phyloP scores from a whole-genome alignment of 1,284 basidiomycete species.

The Microstroma glucosiphilum region DNA sequence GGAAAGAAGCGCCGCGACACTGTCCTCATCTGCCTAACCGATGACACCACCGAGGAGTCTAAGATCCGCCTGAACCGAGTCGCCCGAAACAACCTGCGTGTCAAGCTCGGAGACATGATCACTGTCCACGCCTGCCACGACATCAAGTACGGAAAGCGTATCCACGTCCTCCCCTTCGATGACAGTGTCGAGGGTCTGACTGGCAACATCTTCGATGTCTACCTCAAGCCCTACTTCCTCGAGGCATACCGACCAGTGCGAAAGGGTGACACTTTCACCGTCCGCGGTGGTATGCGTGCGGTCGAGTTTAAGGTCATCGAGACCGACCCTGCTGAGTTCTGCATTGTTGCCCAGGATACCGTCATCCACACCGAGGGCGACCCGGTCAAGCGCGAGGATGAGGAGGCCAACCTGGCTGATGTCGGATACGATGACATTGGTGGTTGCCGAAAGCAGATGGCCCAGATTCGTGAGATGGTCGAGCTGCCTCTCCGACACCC shows the following conservation, averaged over 20 bases:
- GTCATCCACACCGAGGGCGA: constrained; percentile 98
- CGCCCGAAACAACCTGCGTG: constrained; percentile 92
- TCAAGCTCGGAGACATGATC: constrained; percentile 93
- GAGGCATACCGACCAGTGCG: constrained; percentile 92
- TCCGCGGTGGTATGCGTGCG: constrained; percentile 66
- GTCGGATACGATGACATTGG: constrained; percentile 99
- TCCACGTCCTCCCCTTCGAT: constrained; percentile 94
- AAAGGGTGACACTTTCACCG: constrained; percentile 97
- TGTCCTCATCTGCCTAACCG: constrained; percentile 88
- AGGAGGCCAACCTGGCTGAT: constrained; percentile 91
- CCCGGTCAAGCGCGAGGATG: constrained; percentile 95
- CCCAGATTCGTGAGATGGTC: constrained; percentile 97
- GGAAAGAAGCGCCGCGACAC: constrained; percentile 87
- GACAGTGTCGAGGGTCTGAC: constrained; percentile 95
- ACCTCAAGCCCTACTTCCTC: constrained; percentile 98
- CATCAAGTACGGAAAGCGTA: constrained; percentile 98
- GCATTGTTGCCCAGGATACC: constrained; percentile 93
- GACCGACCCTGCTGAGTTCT: constrained; percentile 82
- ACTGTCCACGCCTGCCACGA: constrained; percentile 93
- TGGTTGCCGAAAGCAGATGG: constrained; percentile 98
- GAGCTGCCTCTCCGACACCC: constrained; percentile 96
- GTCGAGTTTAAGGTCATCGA: constrained; percentile 99
- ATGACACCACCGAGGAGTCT: constrained; percentile 93
- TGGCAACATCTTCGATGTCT: constrained; percentile 97
- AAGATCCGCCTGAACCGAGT: constrained; percentile 98